Evolutionary conservation across 176 grass and related monocot genomes (phyloP), one percentile per base, ranked within the genome.

Genomic region (Puccinellia tenuiflora): DNA sequence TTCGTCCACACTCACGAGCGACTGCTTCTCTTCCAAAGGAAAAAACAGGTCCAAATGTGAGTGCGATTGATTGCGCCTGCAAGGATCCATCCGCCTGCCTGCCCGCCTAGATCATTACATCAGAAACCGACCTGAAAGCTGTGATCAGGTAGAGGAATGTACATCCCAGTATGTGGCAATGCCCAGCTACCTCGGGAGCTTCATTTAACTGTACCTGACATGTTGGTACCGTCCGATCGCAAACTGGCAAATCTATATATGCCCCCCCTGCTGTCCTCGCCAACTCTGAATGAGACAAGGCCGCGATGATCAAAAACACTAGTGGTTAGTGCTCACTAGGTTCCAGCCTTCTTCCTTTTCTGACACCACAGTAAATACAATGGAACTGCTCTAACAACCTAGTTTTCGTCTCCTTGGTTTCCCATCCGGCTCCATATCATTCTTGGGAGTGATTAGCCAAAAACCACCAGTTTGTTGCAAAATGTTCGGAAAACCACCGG

Each of bases 191-290:
- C 25, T 53, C 20, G 13, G 20, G 38, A 51, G 29, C 66, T 72
- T 86, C 64, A 86, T 79, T 78, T 25, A 76, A 68, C 82, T 42
- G 25, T 9, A 59, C 55, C 66, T 28, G 67, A 14, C 52, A 45
- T 46, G 52, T 22, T 45, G 51, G 35, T 43, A 45, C 17, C 68
- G 13, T 13, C 50, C 16, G 48, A 12, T 42, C 25, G 50, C 16
- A 81, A 81, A 56, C 50, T 17, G 12, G 52, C 25, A 82, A 82
- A 59, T 59, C 68, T 62, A 20, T 46, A 14, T 46, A 46, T 31
- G 25, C n/a, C 12, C 56, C 7, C 26, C 20, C 63, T 52, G 29
- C 40, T 20, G 21, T 40, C 16, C 73, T 68, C 63, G 31, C 66
- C 52, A 79, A 50, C 53, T 42, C 9, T 22, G 50, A 69, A 55